Base-by-base conservation (phyloP, 768 basidiomycete species). In the Lentinula sp. region DNA sequence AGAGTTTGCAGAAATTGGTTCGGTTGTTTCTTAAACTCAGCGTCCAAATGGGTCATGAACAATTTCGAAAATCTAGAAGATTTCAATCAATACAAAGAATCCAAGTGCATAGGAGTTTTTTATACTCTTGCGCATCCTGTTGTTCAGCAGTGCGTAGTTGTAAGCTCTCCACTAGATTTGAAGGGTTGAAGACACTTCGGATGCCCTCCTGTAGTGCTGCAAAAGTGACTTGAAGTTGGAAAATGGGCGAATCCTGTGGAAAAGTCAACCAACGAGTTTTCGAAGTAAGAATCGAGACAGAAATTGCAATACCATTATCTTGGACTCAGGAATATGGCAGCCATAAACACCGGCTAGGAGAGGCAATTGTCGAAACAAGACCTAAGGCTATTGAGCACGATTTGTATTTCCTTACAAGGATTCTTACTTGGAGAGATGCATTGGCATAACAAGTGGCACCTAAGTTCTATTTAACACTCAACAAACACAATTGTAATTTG, bases 371-470 rank as follows among this genome's bases (percentile, higher is more conserved):
- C 93, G 87, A 71, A 85, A 97, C 96, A 96, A 98, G 11, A 96
- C 89, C 92, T 95, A 59, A 2, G 11, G 60, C 21, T 53, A 42
- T 64, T 58, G 32, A 18, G 43, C 34, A 59, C 61, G 31, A 48
- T 28, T 42, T 40, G 54, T 42, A 51, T 8, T 49, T 11, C 13
- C 4, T 58, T 42, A 58, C 55, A 59, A 39, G 52, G 45, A 40
- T 46, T 18, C 50, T 37, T 66, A 89, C 93, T 76, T 98, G 95
- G 49, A 98, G 80, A 63, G 91, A 97, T 18, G 93, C 93, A 71
- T 97, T 97, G 62, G 93, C 95, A 66, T 98, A 98, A 70, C 96
- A 98, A 3, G 96, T 98, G 16, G 95, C 95, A 4, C 96, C 96
- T 18, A 98, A 83, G 70, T 98, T 98, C 93, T 95, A 67, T 31